Evolutionary conservation across 768 basidiomycete genomes (phyloP).

Genomic region (Lactifluus pinguis): DNA sequence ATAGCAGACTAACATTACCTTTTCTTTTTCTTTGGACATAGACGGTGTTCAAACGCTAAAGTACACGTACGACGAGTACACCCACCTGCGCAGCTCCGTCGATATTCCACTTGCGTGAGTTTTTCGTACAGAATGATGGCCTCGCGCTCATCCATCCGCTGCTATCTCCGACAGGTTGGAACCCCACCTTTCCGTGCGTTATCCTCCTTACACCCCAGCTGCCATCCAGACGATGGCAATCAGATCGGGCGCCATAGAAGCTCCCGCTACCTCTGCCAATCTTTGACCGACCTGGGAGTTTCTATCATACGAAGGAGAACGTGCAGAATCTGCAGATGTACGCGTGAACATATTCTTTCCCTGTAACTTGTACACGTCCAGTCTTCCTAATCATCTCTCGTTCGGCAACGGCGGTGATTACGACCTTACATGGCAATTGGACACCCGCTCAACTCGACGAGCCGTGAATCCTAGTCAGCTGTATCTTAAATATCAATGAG

Average conservation of each 20-base stretch:
- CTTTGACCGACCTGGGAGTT: neutral
- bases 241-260: neutral
- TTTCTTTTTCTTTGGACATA: neutral
- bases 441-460: neutral
- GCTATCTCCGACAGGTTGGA: slow-evolving; percentile 34
- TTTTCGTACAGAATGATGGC: neutral
- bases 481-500: neutral
- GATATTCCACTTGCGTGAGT: slow-evolving; percentile 53
- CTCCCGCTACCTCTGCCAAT: neutral
- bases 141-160: neutral
- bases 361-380: too few relatives aligned
- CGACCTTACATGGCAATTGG: neutral
- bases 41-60: slow-evolving; percentile 24
- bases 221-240: slow-evolving; percentile 1
- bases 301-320: neutral
- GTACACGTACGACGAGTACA: slow-evolving; percentile 34
- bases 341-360: neutral
- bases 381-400: too few relatives aligned
- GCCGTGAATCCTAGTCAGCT: neutral
- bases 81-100: slow-evolving; percentile 38
- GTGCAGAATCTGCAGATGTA: neutral
- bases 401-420: too few relatives aligned
- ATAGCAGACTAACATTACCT: too few relatives aligned
- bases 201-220: slow-evolving; percentile 51
- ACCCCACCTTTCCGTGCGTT: slow-evolving; percentile 40